Evolutionary conservation across 441 rosid species (phyloP), one percentile per base, ranked within the genome.

Genomic region (Mallotus repandus): DNA sequence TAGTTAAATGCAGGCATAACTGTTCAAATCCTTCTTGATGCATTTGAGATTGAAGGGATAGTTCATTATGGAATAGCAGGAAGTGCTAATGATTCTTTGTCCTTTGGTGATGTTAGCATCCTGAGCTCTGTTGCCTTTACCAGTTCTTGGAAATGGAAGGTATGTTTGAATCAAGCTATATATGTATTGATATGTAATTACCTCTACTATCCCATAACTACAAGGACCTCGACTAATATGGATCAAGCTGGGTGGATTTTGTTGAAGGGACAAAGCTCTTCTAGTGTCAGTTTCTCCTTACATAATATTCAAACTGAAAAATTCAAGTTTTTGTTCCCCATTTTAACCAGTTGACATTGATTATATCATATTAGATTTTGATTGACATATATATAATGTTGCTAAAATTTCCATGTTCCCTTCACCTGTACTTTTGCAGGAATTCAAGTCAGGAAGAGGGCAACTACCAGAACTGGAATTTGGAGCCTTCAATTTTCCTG

Each of bases 401-500:
- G 16, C 63, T 7, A 22, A 2, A 56, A n/a, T 9, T 45, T 45
- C 48, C 6, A 7, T 45, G 5, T 9, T 7, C 11, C 0, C 48
- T 45, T 25, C 58, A 32, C 14, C 14, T 78, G 56, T 10, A 46
- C 2, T 38, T 15, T 21, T 25, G 29, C 63, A 79, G 85, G 78
- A 69, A 65, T 72, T 82, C 56, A 70, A 66, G 60, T 77, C 79
- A 45, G 72, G 32, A 57, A 45, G 35, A 57, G 84, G 74, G 76
- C 22, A 68, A 32, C 38, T 64, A 8, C 80, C 74, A 46, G 76
- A 76, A 45, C 52, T 82, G 21, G 54, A 63, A 19, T 79, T 82
- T 69, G 83, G 83, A 58, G 83, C 32, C 32, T 82, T 79, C 68
- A 79, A 79, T 79, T 71, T 68, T 69, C 81, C 81, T 1, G 65